Percentiles rank a stretch among this genome's conserved stretches.
These are phyloP conservation scores for Viola odorata DNA, from an alignment of 345 rosid genomes.

Conservation along the genomic window DNA sequence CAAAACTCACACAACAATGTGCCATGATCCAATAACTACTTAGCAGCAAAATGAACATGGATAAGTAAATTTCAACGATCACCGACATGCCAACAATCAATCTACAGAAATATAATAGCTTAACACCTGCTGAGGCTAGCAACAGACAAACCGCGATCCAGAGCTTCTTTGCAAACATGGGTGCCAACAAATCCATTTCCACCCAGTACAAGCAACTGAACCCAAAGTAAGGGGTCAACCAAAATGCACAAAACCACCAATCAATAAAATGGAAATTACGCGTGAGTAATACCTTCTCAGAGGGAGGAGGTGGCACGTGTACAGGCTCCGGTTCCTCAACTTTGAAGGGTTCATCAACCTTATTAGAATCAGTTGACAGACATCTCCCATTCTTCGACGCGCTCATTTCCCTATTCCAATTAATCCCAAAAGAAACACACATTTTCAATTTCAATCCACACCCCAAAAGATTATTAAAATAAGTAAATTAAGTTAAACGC, in stretches of 20 bases:
- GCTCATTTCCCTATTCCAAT: slow-evolving; percentile 6
- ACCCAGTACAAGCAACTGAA: slow-evolving; percentile 90
- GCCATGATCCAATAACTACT: neutral
- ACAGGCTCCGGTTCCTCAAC: slow-evolving; percentile 93
- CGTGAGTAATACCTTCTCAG: slow-evolving; percentile 57
- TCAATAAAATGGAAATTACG: neutral
- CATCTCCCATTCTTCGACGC: slow-evolving; percentile 39
- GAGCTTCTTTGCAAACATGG: slow-evolving; percentile 80
- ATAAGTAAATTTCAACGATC: neutral
- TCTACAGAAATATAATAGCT: too few species aligned
- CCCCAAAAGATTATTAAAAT: neutral
- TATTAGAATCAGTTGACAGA: slow-evolving; percentile 62
- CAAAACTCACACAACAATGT: neutral
- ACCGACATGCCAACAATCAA: too few species aligned
- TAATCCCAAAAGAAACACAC: neutral
- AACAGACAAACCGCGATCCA: slow-evolving; percentile 63
- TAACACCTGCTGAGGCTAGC: slow-evolving; percentile 94
- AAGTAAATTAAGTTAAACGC: neutral
- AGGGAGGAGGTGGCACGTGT: slow-evolving; percentile 63
- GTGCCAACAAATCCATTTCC: slow-evolving; percentile 99
- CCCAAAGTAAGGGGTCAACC: neutral
- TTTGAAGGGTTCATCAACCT: slow-evolving; percentile 69
- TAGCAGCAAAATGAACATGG: neutral
- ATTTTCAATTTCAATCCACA: neutral
- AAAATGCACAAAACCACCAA: slow-evolving; percentile 7